Evolutionary conservation across 2,329 filamentous ascomycete genomes (phyloP), one percentile per base, ranked within the genome.

Genomic region (Sphaceloma murrayae): DNA sequence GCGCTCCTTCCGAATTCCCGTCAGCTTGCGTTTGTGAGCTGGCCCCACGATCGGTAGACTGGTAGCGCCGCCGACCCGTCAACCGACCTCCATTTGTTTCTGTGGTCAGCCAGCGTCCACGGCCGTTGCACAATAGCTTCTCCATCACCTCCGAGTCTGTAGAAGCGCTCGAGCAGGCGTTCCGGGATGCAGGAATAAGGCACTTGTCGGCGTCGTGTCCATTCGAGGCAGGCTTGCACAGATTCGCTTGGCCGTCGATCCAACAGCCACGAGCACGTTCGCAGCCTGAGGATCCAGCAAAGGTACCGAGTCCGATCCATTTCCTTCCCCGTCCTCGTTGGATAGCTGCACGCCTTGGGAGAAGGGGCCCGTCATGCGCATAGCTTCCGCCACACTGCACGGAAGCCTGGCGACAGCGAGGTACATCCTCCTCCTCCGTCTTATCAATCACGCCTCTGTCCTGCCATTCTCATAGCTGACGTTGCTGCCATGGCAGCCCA

Each of bases 401-500:
- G n/a, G n/a, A n/a, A n/a, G n/a, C n/a, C n/a, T n/a, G n/a, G n/a
- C n/a, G n/a, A n/a, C n/a, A n/a, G n/a, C n/a, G n/a, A n/a, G n/a
- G n/a, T n/a, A n/a, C n/a, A n/a, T n/a, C 24, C 24, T 27, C 11
- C 7, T 27, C 24, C 24, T 27, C 11, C 24, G 6, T 27, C 24
- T 27, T 27, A 6, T 27, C 24, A 27, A 27, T 27, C n/a, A n/a
- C n/a, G n/a, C n/a, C n/a, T n/a, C n/a, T n/a, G n/a, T n/a, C n/a
- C n/a, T n/a, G n/a, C n/a, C n/a, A n/a, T n/a, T n/a, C n/a, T n/a
- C n/a, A n/a, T n/a, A n/a, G 16, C 36, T 40, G 36, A 40, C 36
- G 19, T 40, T 19, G n/a, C n/a, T 26, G 36, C 13, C 6, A 40
- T 40, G 36, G 36, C 36, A 40, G 36, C 36, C 24, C 36, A 40